Conservation (phyloP, 345 rosid species). For the Moricandia arvensis region DNA sequence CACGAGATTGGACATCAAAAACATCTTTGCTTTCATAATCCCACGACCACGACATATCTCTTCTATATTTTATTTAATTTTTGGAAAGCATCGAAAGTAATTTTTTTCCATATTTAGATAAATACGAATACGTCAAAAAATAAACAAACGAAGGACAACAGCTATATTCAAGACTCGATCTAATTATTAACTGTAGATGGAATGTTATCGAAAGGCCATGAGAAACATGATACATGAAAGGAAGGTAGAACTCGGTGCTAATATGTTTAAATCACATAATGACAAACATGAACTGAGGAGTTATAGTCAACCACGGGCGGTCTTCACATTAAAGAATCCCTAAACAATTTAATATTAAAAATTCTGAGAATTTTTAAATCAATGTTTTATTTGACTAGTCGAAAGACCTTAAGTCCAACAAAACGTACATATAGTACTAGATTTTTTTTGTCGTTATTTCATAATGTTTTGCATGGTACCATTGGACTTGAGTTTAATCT, state of each 20-base stretch:
- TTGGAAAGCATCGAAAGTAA: constrained; percentile 15
- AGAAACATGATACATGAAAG: not conserved
- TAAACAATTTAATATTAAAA: too few species aligned
- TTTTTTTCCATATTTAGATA: constrained; percentile 14
- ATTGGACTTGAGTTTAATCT: too few species aligned
- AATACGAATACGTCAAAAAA: constrained; percentile 8
- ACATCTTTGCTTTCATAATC: constrained; percentile 27
- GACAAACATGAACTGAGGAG: not conserved
- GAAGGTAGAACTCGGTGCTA: not conserved
- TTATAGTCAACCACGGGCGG: too few species aligned
- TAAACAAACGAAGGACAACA: constrained; percentile 5
- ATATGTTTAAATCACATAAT: not conserved
- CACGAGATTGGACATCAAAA: constrained; percentile 35
- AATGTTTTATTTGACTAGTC: too few species aligned
- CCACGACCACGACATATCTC: constrained; percentile 16
- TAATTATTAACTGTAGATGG: not conserved
- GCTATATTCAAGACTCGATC: not conserved
- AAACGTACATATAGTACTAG: too few species aligned
- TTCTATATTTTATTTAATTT: constrained; percentile 7
- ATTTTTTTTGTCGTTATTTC: too few species aligned
- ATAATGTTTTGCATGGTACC: too few species aligned
- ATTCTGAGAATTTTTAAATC: too few species aligned
- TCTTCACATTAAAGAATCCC: too few species aligned
- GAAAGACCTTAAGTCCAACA: not conserved
- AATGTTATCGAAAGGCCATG: not conserved